A percentile compares a stretch with the other conserved stretches of the same genome.
Evolutionary conservation across 2,329 filamentous ascomycete genomes (phyloP).

Genomic region (Mycosphaerella sp.): DNA sequence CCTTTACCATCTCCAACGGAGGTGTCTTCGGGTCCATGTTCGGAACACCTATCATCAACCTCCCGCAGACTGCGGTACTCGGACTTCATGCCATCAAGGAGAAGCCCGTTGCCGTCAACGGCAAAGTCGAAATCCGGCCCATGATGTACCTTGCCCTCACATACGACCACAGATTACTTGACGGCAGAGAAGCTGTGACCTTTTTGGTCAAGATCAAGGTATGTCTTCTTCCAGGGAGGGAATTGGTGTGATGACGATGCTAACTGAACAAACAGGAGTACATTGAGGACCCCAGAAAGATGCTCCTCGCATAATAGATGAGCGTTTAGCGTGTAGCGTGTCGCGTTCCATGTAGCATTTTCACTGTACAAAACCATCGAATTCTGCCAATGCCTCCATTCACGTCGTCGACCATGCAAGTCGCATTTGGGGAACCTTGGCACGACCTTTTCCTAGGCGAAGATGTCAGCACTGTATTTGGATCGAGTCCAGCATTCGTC

Average conservation of each 20-base stretch:
- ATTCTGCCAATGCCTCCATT: not conserved
- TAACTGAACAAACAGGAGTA: constrained; percentile 48
- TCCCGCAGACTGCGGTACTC: constrained; percentile 84
- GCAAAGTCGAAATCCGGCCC: constrained; percentile 89
- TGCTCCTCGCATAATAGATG: constrained; percentile 55
- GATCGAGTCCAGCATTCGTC: no score
- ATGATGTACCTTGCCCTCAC: constrained; percentile 99
- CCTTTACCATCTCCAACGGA: constrained; percentile 95
- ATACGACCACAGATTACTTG: constrained; percentile 92
- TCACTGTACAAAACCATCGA: constrained; percentile 13
- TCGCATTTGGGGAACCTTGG: no score
- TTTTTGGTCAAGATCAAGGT: constrained; percentile 94
- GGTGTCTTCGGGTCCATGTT: constrained; percentile 96
- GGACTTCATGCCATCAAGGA: constrained; percentile 97
- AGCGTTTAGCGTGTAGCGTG: constrained; percentile 8
- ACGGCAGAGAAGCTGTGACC: constrained; percentile 90
- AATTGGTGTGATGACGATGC: not conserved
- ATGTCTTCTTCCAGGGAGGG: not conserved
- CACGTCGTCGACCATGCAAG: not conserved
- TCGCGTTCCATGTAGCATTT: constrained; percentile 6
- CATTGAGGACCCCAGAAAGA: constrained; percentile 89
- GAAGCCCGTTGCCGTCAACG: constrained; percentile 79
- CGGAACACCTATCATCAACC: constrained; percentile 98
- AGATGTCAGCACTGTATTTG: no score
- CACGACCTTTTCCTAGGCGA: no score